Evolutionary conservation across 345 rosid species (phyloP).

Genomic region (Eucalyptus regnans): DNA sequence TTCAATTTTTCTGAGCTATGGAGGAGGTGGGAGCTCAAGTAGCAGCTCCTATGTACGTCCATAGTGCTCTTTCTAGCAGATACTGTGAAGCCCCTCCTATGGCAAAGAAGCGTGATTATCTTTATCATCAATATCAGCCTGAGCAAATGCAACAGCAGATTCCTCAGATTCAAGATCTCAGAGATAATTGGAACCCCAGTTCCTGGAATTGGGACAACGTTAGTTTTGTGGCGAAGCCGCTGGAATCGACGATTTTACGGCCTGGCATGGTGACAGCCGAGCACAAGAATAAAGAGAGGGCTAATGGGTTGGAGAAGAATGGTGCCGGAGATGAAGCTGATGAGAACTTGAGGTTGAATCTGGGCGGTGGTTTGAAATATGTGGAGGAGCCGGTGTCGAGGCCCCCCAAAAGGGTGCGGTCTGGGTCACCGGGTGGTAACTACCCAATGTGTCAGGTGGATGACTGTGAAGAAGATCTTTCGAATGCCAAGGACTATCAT

Average conservation of each 20-base stretch:
- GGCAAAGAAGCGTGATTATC: constrained; percentile 59
- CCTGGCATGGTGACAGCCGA: constrained; percentile 7
- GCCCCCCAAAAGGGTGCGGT: constrained; percentile 60
- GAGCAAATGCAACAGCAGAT: constrained; percentile 13
- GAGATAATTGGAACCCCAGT: constrained; percentile 58
- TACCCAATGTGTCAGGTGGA: constrained; percentile 89
- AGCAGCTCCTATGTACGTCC: constrained; percentile 51
- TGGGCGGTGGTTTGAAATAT: constrained; percentile 35
- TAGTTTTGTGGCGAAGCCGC: constrained; percentile 54
- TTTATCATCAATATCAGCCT: constrained; percentile 13
- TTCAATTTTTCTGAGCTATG: constrained; percentile 19
- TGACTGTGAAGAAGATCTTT: constrained; percentile 63
- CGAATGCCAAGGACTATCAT: constrained; percentile 80
- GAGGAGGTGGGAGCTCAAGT: constrained; percentile 77
- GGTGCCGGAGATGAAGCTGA: constrained; percentile 14
- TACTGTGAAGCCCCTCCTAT: constrained; percentile 28
- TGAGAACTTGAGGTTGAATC: constrained; percentile 60
- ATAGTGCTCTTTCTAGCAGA: constrained; percentile 28
- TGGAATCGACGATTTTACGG: constrained; percentile 21
- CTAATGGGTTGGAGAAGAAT: constrained; percentile 2
- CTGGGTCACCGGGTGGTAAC: constrained; percentile 63
- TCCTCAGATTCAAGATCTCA: constrained; percentile 2
- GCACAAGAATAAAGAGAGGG: constrained; percentile 3
- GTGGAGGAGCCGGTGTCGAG: constrained; percentile 42
- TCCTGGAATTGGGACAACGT: constrained; percentile 80